Evolutionary conservation across 768 basidiomycete genomes (phyloP), one percentile per base, ranked within the genome.

Genomic region (Hydnomerulius pinastri): DNA sequence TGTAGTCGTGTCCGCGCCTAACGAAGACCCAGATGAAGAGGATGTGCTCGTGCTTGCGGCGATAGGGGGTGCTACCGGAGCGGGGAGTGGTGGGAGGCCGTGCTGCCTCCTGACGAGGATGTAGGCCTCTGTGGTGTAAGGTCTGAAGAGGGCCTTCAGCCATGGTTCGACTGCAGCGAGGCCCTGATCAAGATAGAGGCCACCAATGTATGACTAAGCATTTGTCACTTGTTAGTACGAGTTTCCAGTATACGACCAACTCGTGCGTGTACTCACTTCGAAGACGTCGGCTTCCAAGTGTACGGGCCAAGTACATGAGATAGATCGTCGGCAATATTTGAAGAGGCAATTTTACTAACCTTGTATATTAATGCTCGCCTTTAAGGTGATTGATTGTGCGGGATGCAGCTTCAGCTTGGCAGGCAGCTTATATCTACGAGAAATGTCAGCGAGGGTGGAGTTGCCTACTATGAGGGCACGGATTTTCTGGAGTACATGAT

Each of bases 381-480:
- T 77, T 17, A 92, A 71, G 3, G 85, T 82, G 62, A 90, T 78
- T 3, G 83, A 80, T 58, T 92, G 90, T 9, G 90, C 85, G 1
- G 77, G 79, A 59, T 92, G 88, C 28, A 87, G 71, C 28, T 75
- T 78, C 51, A 92, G 74, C 21, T 67, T 69, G 23, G 83, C 80
- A 2, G 81, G 83, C 46, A 92, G 73, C 46, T 70, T 77, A 63
- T 92, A 92, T 48, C 71, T 76, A 47, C 81, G 66, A 3, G 90
- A 85, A 50, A 92, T 84, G 11, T 79, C 77, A 0, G 90, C 88
- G 17, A 92, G 75, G 1, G 84, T 90, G 18, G 75, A 59, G 59
- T 92, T 92, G 9, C 84, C 85, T 13, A 92, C 90, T 12, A 91
- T 75, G 56, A 88, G 70, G 7, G 86, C 80, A 24, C 88, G 75